Evolutionary conservation across 2,329 filamentous ascomycete species (phyloP), one percentile per base, ranked within the genome.

Genomic region (Aspergillus flavus): DNA sequence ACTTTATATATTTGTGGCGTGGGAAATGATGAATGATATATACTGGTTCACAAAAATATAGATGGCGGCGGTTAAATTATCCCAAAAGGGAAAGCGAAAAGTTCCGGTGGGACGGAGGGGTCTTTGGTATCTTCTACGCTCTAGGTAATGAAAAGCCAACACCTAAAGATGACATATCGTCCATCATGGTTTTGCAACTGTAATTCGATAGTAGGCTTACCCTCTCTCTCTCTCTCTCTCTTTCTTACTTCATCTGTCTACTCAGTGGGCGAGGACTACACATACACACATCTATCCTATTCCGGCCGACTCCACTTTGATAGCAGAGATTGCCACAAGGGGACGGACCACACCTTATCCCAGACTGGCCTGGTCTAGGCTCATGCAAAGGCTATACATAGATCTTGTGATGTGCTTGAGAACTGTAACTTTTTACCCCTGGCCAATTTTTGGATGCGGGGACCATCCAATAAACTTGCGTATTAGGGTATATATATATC

Each of bases 51-150:
- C 21, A 36, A 36, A 36, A 46, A 39, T n/a, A 58, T 43, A 58
- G 30, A 36, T 32, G 41, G 41, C 21, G 57, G 50, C 50, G 50
- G 59, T 34, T 61, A 61, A 43, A 53, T 30, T 57, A 23, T 32
- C 59, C 52, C 4, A 32, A 39, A 61, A 53, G 26, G 50, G 52
- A 23, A 34, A 26, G 21, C n/a, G 28, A 36, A 41, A 34, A 43
- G 21, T 61, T 52, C 39, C 30, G 52, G 53, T 26, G 59, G 59
- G 52, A 50, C 6, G 52, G 52, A 23, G 28, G 30, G 34, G 34
- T 32, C 11, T 32, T n/a, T 14, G 26, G 23, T 48, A 48, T 30
- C 12, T 39, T n/a, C 4, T 48, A 26, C 4, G 6, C 12, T 16
- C n/a, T 28, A 23, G 32, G 19, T 12, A 55, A 26, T 36, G 9